phyloP scores from a whole-genome alignment of 2,329 filamentous ascomycete genomes.

The Fusarium tanahbumbuense region DNA sequence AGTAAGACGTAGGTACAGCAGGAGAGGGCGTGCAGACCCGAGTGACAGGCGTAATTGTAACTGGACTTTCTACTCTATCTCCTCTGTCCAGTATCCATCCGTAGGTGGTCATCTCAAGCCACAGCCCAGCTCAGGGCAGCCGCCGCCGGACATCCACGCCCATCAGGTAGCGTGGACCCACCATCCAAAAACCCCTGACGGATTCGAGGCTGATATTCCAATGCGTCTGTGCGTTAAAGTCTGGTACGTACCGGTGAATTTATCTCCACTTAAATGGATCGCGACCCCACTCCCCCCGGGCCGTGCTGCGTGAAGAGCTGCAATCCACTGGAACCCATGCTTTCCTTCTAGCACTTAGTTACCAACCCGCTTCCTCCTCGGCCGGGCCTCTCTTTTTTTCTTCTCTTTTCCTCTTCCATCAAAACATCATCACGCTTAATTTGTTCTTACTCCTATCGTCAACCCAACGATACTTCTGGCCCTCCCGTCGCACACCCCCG shows the following conservation, averaged over 20 bases:
- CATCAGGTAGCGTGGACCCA: background rate
- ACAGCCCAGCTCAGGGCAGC: slow-evolving; percentile 1
- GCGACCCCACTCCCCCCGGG: slow-evolving; percentile 1
- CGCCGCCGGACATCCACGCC: slow-evolving; percentile 1
- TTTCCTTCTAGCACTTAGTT: slow-evolving; percentile 25
- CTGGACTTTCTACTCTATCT: background rate
- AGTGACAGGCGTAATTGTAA: background rate
- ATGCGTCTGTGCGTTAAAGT: slow-evolving; percentile 1
- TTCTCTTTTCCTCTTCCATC: slow-evolving; percentile 46
- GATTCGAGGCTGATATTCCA: slow-evolving; percentile 1
- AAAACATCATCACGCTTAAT: slow-evolving; percentile 44
- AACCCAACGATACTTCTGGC: slow-evolving; percentile 3
- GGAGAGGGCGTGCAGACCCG: background rate
- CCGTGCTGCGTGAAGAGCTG: slow-evolving; percentile 30
- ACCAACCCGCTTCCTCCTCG: slow-evolving; percentile 42
- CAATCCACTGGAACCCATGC: slow-evolving; percentile 25
- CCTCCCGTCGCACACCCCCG: slow-evolving; percentile 13
- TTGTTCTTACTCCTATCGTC: slow-evolving; percentile 34
- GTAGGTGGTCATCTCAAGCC: background rate
- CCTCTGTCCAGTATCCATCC: background rate
- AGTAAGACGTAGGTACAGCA: background rate
- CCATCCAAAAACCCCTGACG: slow-evolving; percentile 2
- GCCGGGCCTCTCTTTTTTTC: slow-evolving; percentile 45
- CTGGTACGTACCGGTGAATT: background rate
- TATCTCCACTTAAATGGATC: background rate